Base-by-base conservation (phyloP, 192 early-diverging fungal species). In the Linnemannia elongata region DNA sequence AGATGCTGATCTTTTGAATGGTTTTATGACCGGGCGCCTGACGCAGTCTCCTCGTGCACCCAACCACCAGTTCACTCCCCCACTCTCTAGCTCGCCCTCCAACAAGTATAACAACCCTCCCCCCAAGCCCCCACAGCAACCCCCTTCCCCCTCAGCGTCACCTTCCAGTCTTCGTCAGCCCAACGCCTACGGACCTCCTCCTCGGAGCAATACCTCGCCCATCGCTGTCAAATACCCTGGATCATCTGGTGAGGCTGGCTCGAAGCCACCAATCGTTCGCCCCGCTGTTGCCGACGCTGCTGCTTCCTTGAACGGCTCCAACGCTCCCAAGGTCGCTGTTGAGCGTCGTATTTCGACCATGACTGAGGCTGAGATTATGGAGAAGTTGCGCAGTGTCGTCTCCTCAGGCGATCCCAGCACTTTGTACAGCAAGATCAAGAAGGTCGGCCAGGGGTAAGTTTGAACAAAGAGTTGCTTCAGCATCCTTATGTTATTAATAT, bases 321-420 rank as follows among this genome's bases (percentile, higher is more conserved):
- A 42, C 7, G 47, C 83, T 9, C 77, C 73, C 41, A 85, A 85
- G 83, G 83, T 77, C 60, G 83, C 72, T 80, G 83, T 85, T 15
- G 95, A 96, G 78, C 95, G 93, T 66, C 90, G 97, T 69, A 92
- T 96, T 84, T 96, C 96, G 63, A 96, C 96, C 47, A 92, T 98
- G 94, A 93, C 96, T 20, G 97, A 99, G 82, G 90, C 95, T 36
- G 97, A 99, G 85, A 95, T 99, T 63, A 98, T 99, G 97, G 95
- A 97, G 71, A 96, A 93, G 89, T 88, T 99, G 84, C 91, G 96
- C 85, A 91, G 93, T 24, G 96, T 99, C 20, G 98, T 99, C 30
- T 96, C 98, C 54, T 91, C 92, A 57, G 96, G 96, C 36, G 97
- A 99, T 88, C 99, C 99, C 39, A 96, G 94, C 80, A 75, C 90